Evolutionary conservation across 441 rosid species (phyloP).

Genomic region (Iberis amara): DNA sequence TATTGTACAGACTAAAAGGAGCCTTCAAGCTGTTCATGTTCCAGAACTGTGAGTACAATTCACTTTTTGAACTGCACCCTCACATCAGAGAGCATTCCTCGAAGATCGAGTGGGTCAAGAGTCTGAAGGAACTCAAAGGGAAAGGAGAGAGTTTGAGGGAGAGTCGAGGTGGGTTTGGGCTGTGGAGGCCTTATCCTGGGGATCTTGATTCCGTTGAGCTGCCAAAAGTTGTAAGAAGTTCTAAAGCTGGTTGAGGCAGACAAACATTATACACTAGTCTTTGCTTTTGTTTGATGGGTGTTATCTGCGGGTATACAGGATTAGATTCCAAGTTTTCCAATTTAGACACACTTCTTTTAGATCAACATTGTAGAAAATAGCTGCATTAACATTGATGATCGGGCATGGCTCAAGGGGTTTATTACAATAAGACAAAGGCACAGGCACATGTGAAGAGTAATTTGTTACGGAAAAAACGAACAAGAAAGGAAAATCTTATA

Average conservation of each 20-base stretch:
- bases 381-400: neutral
- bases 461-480: too few relatives aligned
- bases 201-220: slow-evolving; percentile 61
- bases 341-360: neutral
- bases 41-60: slow-evolving; percentile 88
- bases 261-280: slow-evolving; percentile 2
- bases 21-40: slow-evolving; percentile 79
- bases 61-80: slow-evolving; percentile 72
- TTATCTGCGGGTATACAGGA: neutral
- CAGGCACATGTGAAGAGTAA: too few relatives aligned
- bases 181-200: slow-evolving; percentile 94
- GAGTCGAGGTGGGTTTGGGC: slow-evolving; percentile 83
- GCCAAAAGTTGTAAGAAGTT: slow-evolving; percentile 67
- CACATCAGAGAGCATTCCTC: slow-evolving; percentile 96
- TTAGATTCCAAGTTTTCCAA: slow-evolving; percentile 7
- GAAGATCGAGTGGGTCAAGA: slow-evolving; percentile 89
- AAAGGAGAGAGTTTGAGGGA: slow-evolving; percentile 77
- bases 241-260: slow-evolving; percentile 73
- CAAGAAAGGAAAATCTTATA: too few relatives aligned
- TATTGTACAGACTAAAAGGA: slow-evolving; percentile 61
- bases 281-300: neutral
- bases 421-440: too few relatives aligned
- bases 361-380: neutral
- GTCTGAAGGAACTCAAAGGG: slow-evolving; percentile 59
- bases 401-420: too few relatives aligned